A percentile compares a stretch with the other conserved stretches of the same genome.
phyloP scores from a whole-genome alignment of 2,329 filamentous ascomycete genomes.

The Fusarium pilosicola region DNA sequence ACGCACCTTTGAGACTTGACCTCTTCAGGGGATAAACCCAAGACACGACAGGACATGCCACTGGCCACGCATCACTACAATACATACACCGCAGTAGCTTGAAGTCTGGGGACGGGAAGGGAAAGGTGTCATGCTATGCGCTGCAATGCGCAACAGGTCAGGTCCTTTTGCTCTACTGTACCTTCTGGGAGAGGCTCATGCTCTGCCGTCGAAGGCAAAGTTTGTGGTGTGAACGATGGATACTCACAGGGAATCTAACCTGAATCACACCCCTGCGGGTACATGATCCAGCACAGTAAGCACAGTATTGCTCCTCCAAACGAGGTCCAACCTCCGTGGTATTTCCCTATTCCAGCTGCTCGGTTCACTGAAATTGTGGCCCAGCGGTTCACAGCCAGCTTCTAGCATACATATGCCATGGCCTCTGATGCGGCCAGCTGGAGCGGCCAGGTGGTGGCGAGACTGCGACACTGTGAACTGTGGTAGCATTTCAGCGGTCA shows the following conservation, averaged over 20 bases:
- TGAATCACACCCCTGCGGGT: conserved; percentile 23
- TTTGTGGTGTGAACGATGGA: conserved; percentile 21
- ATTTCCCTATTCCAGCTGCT: conserved; percentile 36
- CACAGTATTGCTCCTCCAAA: conserved; percentile 25
- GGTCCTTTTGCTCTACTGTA: conserved; percentile 27
- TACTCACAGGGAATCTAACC: conserved; percentile 35
- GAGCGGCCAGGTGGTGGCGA: conserved; percentile 21
- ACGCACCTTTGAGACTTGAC: conserved; percentile 15
- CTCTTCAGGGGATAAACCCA: conserved; percentile 23
- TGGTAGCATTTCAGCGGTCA: conserved; percentile 16
- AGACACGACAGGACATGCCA: conserved; percentile 11
- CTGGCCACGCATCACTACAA: conserved; percentile 22
- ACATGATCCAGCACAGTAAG: conserved; percentile 23
- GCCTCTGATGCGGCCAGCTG: conserved; percentile 11
- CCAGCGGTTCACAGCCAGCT: not conserved
- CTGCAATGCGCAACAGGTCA: conserved; percentile 4
- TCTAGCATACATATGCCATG: not conserved
- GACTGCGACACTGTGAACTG: conserved; percentile 17
- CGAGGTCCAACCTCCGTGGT: conserved; percentile 33
- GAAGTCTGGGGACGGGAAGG: conserved; percentile 39
- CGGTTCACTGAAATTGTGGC: conserved; percentile 22
- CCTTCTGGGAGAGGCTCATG: not conserved
- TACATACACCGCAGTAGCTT: conserved; percentile 18
- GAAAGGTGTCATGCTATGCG: conserved; percentile 32
- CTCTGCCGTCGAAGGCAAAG: conserved; percentile 13